These are phyloP conservation scores for Cyberlindnera americana DNA, from an alignment of 805 yeast species.

Conservation along the genomic window DNA sequence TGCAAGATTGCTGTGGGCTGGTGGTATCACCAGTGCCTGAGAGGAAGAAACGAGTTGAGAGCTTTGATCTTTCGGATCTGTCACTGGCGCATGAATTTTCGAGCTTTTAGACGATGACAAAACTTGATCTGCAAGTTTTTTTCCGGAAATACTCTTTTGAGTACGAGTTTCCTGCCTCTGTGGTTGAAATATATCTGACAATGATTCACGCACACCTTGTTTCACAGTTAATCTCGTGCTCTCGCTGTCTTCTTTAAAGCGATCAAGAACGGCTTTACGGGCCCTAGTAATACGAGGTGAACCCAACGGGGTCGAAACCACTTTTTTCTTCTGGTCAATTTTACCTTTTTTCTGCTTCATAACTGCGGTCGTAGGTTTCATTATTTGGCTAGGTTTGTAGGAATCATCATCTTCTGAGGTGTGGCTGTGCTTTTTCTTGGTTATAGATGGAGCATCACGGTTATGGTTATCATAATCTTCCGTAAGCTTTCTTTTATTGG, in stretches of 20 bases:
- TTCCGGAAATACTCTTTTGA: too few species aligned
- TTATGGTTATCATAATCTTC: neutral
- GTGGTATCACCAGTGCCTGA: neutral
- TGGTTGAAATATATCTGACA: too few species aligned
- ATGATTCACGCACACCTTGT: too few species aligned
- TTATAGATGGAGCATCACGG: neutral
- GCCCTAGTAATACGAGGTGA: neutral
- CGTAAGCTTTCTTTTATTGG: too few species aligned
- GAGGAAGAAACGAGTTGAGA: neutral
- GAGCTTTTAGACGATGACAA: too few species aligned
- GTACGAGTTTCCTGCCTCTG: too few species aligned
- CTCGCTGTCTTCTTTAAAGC: neutral
- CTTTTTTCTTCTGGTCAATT: neutral
- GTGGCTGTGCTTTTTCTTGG: conserved; percentile 4
- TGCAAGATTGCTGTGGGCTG: neutral
- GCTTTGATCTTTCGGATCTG: too few species aligned
- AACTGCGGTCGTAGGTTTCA: neutral
- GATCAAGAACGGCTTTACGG: neutral
- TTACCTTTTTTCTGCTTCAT: neutral
- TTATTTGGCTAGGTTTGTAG: conserved; percentile 2
- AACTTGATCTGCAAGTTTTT: too few species aligned
- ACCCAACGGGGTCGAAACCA: neutral
- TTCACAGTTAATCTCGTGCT: too few species aligned
- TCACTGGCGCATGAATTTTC: too few species aligned
- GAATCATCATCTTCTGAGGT: conserved; percentile 10